Conservation (phyloP, 257 asterid genomes). For the Vinca minor region DNA sequence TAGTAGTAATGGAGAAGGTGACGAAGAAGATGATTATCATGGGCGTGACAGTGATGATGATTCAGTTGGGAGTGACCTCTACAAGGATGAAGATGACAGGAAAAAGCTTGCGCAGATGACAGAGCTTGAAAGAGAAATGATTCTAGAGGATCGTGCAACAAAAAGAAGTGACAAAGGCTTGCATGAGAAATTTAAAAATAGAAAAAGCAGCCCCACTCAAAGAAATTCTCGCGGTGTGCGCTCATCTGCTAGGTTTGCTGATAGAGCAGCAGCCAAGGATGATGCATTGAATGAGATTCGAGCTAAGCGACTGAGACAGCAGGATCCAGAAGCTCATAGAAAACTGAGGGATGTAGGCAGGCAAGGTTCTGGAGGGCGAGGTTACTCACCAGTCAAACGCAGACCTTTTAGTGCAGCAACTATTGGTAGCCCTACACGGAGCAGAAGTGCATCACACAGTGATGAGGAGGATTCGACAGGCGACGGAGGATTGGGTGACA, state of each 20-base stretch:
- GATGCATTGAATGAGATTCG: slow-evolving; percentile 49
- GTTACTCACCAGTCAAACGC: slow-evolving; percentile 78
- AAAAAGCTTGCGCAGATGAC: slow-evolving; percentile 77
- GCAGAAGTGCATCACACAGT: slow-evolving; percentile 67
- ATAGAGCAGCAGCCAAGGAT: slow-evolving; percentile 79
- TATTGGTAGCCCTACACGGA: slow-evolving; percentile 62
- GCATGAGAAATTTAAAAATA: slow-evolving; percentile 52
- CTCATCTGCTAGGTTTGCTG: slow-evolving; percentile 52
- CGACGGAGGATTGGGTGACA: slow-evolving; percentile 80
- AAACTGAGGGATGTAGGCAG: slow-evolving; percentile 53
- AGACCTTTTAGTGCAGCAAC: slow-evolving; percentile 56
- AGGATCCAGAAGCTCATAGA: slow-evolving; percentile 34
- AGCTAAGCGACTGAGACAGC: slow-evolving; percentile 56
- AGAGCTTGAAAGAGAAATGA: slow-evolving; percentile 86
- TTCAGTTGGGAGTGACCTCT: slow-evolving; percentile 92
- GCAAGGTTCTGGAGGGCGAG: slow-evolving; percentile 56
- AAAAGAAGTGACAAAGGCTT: slow-evolving; percentile 76
- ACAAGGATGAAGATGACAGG: slow-evolving; percentile 81
- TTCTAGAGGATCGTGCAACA: slow-evolving; percentile 74
- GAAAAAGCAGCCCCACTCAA: slow-evolving; percentile 68
- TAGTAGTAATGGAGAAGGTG: slow-evolving; percentile 55
- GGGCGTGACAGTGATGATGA: slow-evolving; percentile 82
- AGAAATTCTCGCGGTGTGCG: slow-evolving; percentile 71
- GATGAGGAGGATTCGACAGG: slow-evolving; percentile 76
- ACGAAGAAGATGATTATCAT: slow-evolving; percentile 37